Base-by-base conservation (phyloP, 495 filamentous ascomycete species). In the Cercophora newfieldiana region DNA sequence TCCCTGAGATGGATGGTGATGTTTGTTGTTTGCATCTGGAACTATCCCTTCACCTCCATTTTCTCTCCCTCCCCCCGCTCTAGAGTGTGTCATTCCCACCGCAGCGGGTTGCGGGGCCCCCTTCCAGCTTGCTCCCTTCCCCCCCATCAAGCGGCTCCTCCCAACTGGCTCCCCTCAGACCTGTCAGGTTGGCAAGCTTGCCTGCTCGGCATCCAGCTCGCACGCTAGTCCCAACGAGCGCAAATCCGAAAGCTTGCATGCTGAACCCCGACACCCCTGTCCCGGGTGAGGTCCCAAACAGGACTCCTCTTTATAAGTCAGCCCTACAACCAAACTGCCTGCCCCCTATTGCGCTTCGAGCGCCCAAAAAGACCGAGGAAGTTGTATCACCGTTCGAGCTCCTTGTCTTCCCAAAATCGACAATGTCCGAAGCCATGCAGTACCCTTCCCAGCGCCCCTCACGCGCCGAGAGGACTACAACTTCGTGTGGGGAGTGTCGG, bases 401-500 rank as follows among this genome's bases (percentile, higher is more conserved):
- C 21, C 54, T 28, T 44, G 31, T 33, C 56, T 29, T 44, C 54
- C 65, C 59, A 61, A 58, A 61, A 63, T 62, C 25, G 63, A 62
- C 58, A 21, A 78, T 77, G 73, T 74, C 77, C 72, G 75, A 78
- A 62, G 64, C 67, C 50, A 69, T 74, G 75, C 73, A 77, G 48
- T 18, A 47, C 16, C 12, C 29, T 61, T 25, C 37, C 7, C 47
- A 48, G 31, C 72, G 76, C 30, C 64, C 67, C 16, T 61, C 66
- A 55, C 76, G 75, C 62, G 72, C 72, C 21, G 76, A 78, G 68
- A 69, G 76, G 59, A 75, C 64, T 25, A 77, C 76, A 21, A 78
- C 76, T n/a, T 77, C 75, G 25, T 79, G 77, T 64, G 66, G 68
- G 1, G 77, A 79, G 66, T 79, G 77, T 50, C 71, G 77, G 55